Evolutionary conservation across 108 stramenopile genomes (phyloP), one percentile per base, ranked within the genome.

Genomic region (Licmophora abbreviata): DNA sequence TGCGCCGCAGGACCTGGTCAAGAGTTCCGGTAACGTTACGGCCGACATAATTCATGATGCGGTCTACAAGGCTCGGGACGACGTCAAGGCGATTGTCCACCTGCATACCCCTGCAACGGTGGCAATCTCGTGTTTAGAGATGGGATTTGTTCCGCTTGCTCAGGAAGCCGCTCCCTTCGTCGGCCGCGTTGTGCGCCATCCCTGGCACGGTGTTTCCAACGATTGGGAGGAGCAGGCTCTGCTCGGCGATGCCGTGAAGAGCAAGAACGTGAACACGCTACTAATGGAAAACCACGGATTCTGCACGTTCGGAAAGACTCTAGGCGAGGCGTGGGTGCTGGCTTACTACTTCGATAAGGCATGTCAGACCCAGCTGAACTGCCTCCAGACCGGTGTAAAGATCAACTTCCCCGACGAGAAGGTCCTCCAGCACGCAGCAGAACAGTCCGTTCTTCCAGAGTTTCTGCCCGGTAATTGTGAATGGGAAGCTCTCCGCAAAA

Each of bases 21-120:
- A 68, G 23, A 63, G 55, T 50, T 71, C 70, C 12, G 41, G 55
- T 17, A 81, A 81, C 42, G 51, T 71, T 17, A 81, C 80, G 3
- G 80, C 76, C 27, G 63, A 81, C 34, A 66, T 81, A 6, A 81
- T 81, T 35, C 80, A 81, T 54, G 74, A 74, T 36, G 80, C 80
- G 17, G 50, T 81, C 17, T 81, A 81, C 58, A 56, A 43, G 18
- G 48, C 59, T 26, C 54, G 76, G 9, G 56, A 63, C 17, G 76
- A 81, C 44, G 45, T 77, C 50, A 74, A 74, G 56, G 80, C 80
- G 11, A 71, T 81, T 26, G 59, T 81, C 9, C 80, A 81, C 59
- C 52, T 74, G 23, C 80, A 81, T 33, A 81, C 76, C 26, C 69
- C 72, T 8, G 72, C 74, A 5, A 60, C 73, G n/a, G 61, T 59